phyloP scores from a whole-genome alignment of 1,284 basidiomycete genomes.

The Hemileia vastatrix region DNA sequence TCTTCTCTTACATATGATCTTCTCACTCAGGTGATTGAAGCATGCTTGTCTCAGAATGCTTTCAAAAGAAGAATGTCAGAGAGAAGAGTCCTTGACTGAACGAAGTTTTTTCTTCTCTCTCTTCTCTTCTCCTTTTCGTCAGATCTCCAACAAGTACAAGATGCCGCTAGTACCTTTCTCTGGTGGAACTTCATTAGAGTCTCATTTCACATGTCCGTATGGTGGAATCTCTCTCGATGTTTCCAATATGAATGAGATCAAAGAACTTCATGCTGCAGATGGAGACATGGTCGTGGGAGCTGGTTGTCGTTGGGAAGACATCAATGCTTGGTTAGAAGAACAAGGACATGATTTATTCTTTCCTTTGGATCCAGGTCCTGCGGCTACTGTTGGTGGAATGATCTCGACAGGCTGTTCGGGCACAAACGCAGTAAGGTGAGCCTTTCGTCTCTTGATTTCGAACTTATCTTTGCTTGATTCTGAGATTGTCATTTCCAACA shows the following conservation, averaged over 20 bases:
- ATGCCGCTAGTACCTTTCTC: constrained; percentile 63
- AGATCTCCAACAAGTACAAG: constrained; percentile 55
- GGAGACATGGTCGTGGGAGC: constrained; percentile 45
- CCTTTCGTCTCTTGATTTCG: constrained; percentile 60
- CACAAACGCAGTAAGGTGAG: constrained; percentile 81
- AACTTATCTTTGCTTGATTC: constrained; percentile 24
- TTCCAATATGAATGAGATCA: constrained; percentile 69
- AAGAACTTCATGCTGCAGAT: constrained; percentile 30
- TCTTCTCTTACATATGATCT: not conserved
- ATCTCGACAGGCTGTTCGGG: constrained; percentile 55
- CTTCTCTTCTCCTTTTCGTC: constrained; percentile 16
- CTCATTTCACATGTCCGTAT: constrained; percentile 48
- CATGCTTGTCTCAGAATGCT: not conserved
- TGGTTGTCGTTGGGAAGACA: constrained; percentile 74
- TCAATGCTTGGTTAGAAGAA: constrained; percentile 64
- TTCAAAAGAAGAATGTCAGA: not conserved
- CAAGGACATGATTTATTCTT: constrained; percentile 75
- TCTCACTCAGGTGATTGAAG: not conserved
- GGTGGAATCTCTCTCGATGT: constrained; percentile 84
- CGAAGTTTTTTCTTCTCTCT: too few relatives aligned
- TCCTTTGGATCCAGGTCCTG: constrained; percentile 55
- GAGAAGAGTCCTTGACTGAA: too few relatives aligned
- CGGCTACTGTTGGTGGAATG: constrained; percentile 86
- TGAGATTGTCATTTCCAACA: constrained; percentile 7
- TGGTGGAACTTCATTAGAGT: constrained; percentile 54